These are phyloP conservation scores for Globisporangium apiculatum DNA, from an alignment of 352 stramenopile species.

Conservation along the genomic window DNA sequence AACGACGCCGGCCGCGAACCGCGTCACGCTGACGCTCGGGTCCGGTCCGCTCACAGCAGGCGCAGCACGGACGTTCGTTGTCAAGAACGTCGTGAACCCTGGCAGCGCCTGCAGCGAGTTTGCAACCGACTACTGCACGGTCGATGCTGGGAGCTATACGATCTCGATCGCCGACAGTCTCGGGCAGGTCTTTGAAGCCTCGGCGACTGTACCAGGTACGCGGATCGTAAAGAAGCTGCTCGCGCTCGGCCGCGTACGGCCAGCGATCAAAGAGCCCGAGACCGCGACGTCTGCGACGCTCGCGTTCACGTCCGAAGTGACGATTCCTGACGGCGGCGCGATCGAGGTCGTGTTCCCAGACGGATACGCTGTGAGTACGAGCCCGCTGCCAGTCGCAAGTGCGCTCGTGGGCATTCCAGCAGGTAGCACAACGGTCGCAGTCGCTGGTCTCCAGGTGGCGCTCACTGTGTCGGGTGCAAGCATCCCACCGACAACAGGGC, in stretches of 20 bases:
- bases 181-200: conserved; percentile 34
- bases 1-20: conserved; percentile 8
- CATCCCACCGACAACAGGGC: conserved; percentile 16
- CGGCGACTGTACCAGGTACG: conserved; percentile 32
- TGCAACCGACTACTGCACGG: conserved; percentile 44
- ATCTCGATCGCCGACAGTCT: conserved; percentile 29
- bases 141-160: conserved; percentile 32
- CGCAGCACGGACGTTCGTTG: conserved; percentile 27
- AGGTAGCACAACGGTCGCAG: conserved; percentile 23
- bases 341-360: conserved; percentile 49
- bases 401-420: conserved; percentile 24
- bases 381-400: conserved; percentile 16
- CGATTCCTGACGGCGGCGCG: conserved; percentile 33
- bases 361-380: conserved; percentile 24
- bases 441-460: conserved; percentile 19
- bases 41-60: conserved; percentile 24
- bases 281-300: conserved; percentile 34
- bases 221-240: conserved; percentile 65
- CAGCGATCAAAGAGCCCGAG: conserved; percentile 24
- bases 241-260: conserved; percentile 38
- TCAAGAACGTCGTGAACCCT: conserved; percentile 48
- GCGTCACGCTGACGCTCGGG: conserved; percentile 22
- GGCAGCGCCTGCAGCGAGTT: conserved; percentile 49
- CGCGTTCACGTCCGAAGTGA: conserved; percentile 26
- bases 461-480: conserved; percentile 26